phyloP scores from a whole-genome alignment of 2,329 filamentous ascomycete genomes.

The Cladosporium cucumerinum region DNA sequence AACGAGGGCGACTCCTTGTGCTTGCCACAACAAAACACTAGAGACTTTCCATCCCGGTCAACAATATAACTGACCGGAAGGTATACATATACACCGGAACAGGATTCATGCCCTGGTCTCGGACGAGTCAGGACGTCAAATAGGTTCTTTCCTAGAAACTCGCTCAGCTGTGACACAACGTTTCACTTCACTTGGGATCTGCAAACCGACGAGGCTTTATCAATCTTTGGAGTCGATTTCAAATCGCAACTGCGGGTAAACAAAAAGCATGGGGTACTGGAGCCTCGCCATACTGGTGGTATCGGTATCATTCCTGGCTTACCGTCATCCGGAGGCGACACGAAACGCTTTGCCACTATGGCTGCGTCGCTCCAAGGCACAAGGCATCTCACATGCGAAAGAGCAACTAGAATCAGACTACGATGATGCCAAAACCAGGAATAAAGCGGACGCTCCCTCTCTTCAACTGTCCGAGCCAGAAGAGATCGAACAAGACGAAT shows the following conservation, averaged over 20 bases:
- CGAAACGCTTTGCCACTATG: conserved; percentile 33
- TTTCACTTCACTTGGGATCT: neutral
- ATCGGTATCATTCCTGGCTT: conserved; percentile 40
- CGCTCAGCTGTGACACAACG: neutral
- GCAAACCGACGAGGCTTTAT: neutral
- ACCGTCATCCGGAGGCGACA: conserved; percentile 38
- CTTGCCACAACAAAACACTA: neutral
- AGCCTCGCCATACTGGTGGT: conserved; percentile 39
- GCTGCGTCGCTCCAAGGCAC: conserved; percentile 18
- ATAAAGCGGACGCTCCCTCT: neutral
- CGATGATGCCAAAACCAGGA: neutral
- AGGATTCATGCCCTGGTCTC: neutral
- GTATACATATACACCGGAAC: neutral
- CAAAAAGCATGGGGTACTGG: conserved; percentile 41
- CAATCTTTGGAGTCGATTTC: neutral
- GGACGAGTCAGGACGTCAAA: neutral
- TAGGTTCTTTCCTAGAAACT: neutral
- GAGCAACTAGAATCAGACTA: neutral
- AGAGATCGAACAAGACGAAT: conserved; percentile 19
- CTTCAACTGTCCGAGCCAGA: neutral
- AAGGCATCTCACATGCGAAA: neutral
- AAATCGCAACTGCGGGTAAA: neutral
- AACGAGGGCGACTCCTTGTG: neutral
- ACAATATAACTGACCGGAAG: neutral
- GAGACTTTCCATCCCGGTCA: neutral